Conservation (phyloP, 768 basidiomycete genomes). For the Filobasidium wieringae region DNA sequence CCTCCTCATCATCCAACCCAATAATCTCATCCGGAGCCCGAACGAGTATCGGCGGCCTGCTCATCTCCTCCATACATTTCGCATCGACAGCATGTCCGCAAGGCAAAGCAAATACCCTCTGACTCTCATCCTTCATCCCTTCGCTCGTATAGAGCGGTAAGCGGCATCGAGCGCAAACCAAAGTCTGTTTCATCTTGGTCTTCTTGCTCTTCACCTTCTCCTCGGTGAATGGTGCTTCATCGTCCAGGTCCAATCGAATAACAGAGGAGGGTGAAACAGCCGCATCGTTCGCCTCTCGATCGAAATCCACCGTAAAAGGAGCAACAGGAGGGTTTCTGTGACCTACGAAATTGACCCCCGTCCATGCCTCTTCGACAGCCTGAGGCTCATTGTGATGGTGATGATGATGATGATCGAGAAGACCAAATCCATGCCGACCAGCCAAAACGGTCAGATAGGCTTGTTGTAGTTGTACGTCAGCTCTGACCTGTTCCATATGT, state of each 20-base stretch:
- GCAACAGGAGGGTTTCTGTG: conserved; percentile 3
- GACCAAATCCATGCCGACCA: background rate
- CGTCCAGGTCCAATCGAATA: conserved; percentile 18
- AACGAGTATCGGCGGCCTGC: conserved; percentile 13
- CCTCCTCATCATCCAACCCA: conserved; percentile 7
- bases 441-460: background rate
- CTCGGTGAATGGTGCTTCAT: conserved; percentile 15
- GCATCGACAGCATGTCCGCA: conserved; percentile 36
- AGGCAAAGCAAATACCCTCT: conserved; percentile 25
- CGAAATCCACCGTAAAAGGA: conserved; percentile 25
- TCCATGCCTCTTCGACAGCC: conserved; percentile 19
- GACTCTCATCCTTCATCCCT: conserved; percentile 21
- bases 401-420: background rate
- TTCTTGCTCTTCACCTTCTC: background rate
- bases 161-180: conserved; percentile 24
- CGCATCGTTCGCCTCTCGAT: conserved; percentile 12
- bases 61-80: conserved; percentile 23
- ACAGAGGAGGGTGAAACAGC: conserved; percentile 20
- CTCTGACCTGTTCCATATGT: background rate
- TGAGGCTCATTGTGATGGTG: background rate
- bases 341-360: conserved; percentile 13
- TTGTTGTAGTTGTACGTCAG: background rate
- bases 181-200: conserved; percentile 12
- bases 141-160: conserved; percentile 24
- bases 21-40: conserved; percentile 1